Base-by-base conservation (phyloP, 2,329 filamentous ascomycete species). In the Herpotrichia juniperi region DNA sequence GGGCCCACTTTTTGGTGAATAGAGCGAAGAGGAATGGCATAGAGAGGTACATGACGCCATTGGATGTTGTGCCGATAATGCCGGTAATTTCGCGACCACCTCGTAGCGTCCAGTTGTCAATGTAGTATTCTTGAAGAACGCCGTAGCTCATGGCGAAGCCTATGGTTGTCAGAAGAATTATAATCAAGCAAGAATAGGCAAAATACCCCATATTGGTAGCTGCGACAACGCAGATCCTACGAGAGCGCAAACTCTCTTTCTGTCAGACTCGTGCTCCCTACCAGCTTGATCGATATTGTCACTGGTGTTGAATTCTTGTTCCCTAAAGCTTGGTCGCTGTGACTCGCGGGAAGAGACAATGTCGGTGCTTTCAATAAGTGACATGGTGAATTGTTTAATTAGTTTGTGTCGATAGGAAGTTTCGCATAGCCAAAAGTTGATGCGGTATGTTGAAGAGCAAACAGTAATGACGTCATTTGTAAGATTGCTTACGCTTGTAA, bases 201-300 rank as follows among this genome's bases (percentile, higher is more conserved):
- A 42, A 12, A 9, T 56, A 81, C 80, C 80, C 80, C 80, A 83
- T 53, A 81, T 81, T 21, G 80, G 80, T 12, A 82, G 61, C 59
- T 83, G 79, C 24, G 79, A 66, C 12, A 82, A 56, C 14, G 75
- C 74, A 35, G 73, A 78, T 19, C 78, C 79, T 7, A 77, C 19
- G 5, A 82, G 71, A 42, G 79, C 73, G 11, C 50, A 49, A 2
- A 46, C 37, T 50, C 62, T 57, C 25, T 56, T 57, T 25, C 30
- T 59, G 16, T 56, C 51, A 10, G 43, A 42, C 4, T 58, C 56
- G 10, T 40, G 19, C 17, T 57, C 49, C 31, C 32, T 7, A n/a
- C 32, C 16, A 7, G 32, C 32, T 19, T n/a, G 7, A 6, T 7
- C 16, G 32, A 6, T 7, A n/a, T 37, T 19, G 16, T 37, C 14